These are phyloP conservation scores for Teunomyces barrocoloradensis DNA, from an alignment of 805 yeast species.

Conservation along the genomic window DNA sequence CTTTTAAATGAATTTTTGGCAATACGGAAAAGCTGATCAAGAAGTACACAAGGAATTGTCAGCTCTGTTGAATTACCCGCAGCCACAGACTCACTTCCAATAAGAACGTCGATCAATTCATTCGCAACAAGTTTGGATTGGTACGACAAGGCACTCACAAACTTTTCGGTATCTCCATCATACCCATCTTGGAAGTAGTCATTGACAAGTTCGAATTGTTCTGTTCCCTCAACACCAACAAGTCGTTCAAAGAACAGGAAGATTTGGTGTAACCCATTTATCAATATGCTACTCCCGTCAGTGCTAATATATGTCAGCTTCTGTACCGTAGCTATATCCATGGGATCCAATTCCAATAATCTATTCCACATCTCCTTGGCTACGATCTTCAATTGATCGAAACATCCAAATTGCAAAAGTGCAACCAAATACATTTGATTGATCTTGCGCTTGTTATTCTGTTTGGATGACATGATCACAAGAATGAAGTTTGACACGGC, in stretches of 20 bases:
- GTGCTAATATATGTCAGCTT: conserved; percentile 36
- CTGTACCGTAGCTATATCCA: conserved; percentile 18
- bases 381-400: conserved; percentile 27
- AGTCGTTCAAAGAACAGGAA: conserved; percentile 46
- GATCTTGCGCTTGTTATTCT: conserved; percentile 21
- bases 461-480: conserved; percentile 26
- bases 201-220: neutral
- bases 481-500: conserved; percentile 34
- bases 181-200: neutral
- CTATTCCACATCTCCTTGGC: conserved; percentile 22
- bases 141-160: neutral
- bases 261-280: conserved; percentile 41
- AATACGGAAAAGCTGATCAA: neutral
- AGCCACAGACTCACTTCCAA: neutral
- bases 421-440: conserved; percentile 43
- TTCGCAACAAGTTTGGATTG: neutral
- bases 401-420: conserved; percentile 52
- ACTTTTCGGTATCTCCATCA: neutral
- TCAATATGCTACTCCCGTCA: conserved; percentile 34
- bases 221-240: conserved; percentile 28
- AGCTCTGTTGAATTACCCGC: neutral
- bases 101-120: neutral
- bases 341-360: conserved; percentile 13
- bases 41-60: neutral
- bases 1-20: neutral